phyloP scores from a whole-genome alignment of 2,329 filamentous ascomycete genomes.

The Pseudopyricularia cyperi region DNA sequence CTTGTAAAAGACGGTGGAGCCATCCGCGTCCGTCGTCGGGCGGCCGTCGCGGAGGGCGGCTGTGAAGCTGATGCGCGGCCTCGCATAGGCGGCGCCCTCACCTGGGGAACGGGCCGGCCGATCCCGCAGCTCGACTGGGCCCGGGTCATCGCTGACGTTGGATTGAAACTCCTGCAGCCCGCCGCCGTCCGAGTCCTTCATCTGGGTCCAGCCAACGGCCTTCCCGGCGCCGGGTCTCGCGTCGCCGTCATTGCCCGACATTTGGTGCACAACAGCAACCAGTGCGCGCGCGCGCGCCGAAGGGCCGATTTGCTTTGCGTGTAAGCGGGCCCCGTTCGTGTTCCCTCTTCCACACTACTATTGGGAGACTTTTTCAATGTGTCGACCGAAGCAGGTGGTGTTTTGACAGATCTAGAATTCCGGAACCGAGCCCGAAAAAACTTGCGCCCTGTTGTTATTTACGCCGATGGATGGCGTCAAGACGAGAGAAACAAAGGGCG shows the following conservation, averaged over 20 bases:
- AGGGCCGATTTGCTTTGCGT: no score
- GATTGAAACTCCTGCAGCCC: neutral
- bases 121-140: neutral
- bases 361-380: no score
- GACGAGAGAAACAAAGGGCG: no score
- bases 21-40: conserved; percentile 3
- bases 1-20: conserved; percentile 12
- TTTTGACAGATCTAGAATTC: no score
- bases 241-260: neutral
- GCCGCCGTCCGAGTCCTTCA: neutral
- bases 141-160: neutral
- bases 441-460: no score
- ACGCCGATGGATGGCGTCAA: no score
- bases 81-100: neutral
- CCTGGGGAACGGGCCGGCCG: neutral
- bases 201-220: neutral
- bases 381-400: no score
- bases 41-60: conserved; percentile 2
- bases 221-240: neutral
- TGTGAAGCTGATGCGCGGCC: neutral
- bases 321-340: no score
- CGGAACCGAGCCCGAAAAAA: no score
- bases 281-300: no score
- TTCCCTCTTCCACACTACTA: no score
- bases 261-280: neutral